phyloP scores from a whole-genome alignment of 768 basidiomycete species.

The Suillus paluster region DNA sequence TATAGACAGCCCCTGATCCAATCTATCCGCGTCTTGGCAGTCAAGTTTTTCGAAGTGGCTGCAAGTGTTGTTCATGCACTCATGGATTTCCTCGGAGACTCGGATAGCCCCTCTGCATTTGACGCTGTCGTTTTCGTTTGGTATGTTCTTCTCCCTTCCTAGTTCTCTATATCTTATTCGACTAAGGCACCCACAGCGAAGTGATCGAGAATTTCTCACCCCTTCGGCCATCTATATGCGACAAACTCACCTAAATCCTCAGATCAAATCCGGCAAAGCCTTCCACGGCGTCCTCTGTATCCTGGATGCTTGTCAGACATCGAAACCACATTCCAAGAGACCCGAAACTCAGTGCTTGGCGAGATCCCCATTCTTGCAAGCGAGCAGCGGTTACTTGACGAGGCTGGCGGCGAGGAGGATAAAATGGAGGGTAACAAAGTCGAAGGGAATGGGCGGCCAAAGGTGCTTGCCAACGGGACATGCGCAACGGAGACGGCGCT shows the following conservation, averaged over 20 bases:
- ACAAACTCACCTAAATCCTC: constrained; percentile 83
- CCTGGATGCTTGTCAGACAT: constrained; percentile 74
- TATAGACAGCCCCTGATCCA: constrained; percentile 97
- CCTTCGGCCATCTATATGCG: constrained; percentile 79
- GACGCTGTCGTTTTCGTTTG: constrained; percentile 88
- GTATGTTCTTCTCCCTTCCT: not conserved
- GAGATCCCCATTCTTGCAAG: too few species aligned
- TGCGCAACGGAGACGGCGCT: too few species aligned
- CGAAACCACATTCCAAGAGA: constrained; percentile 61
- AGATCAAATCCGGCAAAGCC: constrained; percentile 96
- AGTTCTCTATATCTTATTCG: not conserved
- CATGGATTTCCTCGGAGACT: constrained; percentile 93
- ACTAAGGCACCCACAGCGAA: constrained; percentile 54
- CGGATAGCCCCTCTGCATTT: constrained; percentile 91
- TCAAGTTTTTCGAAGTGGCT: constrained; percentile 96
- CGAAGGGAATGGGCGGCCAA: too few species aligned
- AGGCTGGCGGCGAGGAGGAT: constrained; percentile 60
- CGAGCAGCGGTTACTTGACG: constrained; percentile 83
- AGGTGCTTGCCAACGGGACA: too few species aligned
- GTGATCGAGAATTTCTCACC: constrained; percentile 97
- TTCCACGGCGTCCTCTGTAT: constrained; percentile 98
- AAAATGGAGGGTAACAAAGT: too few species aligned
- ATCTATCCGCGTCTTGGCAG: constrained; percentile 94
- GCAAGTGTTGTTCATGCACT: constrained; percentile 92
- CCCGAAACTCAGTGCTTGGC: too few species aligned